Base-by-base conservation (phyloP, 2,329 filamentous ascomycete genomes). In the Fusarium pseudoanthophilum region DNA sequence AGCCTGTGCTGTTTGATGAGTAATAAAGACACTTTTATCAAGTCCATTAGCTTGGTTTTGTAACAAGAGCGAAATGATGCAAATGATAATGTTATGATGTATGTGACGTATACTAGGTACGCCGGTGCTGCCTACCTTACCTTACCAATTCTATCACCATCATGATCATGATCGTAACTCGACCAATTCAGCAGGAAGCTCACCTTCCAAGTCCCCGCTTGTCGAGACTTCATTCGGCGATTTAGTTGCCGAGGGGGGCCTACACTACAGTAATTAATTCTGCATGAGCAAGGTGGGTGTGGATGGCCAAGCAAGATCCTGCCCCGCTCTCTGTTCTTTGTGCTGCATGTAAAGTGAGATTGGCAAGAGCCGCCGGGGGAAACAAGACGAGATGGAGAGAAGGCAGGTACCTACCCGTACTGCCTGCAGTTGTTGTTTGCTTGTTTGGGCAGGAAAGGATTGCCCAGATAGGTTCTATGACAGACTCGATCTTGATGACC, bases 261-360 rank as follows among this genome's bases (percentile, higher is more conserved):
- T 48, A 32, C 21, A 51, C 43, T 48, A 32, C 21, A 51, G 15
- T 52, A 67, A 63, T 71, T 71, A 71, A 71, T 49, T 62, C 37
- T 67, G 67, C 62, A 71, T 66, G 52, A 59, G 56, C 43, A 42
- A 48, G n/a, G 24, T 37, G 24, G n/a, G 24, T 37, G 32, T 48
- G 55, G 40, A 58, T 36, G 39, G 42, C 64, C 37, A 64, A 34
- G 30, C 65, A 56, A 63, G 62, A 53, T 40, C 32, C 24, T 72
- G 45, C 56, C 60, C 64, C 69, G 45, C 52, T 51, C 24, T 43
- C 36, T 15, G n/a, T 39, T 40, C 32, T 66, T 43, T 43, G 49
- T 43, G 18, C 21, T 56, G 28, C 28, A 34, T 24, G 30, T 58
- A 49, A 32, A n/a, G 39, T 63, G 28, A 28, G 59, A 36, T 53